Base-by-base conservation (phyloP, 371 early-diverging fungal species). In the Rhizopus delemar region DNA sequence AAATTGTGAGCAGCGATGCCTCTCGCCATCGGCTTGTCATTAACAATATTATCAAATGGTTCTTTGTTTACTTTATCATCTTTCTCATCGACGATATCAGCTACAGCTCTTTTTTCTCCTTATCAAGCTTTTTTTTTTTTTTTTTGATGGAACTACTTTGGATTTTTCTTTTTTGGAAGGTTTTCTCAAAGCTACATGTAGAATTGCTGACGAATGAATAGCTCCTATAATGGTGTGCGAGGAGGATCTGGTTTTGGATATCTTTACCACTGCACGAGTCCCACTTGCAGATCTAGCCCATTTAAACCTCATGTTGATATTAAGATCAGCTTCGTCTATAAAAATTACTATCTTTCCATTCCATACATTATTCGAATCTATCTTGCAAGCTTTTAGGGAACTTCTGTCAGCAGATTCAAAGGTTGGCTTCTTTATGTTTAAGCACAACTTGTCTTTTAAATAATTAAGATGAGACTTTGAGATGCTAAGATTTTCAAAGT, bases 221-320 rank as follows among this genome's bases (percentile, higher is more conserved):
- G 53, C 53, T 9, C 60, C 60, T 53, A 60, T 60, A 38, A 60
- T 31, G 8, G 48, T 36, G 29, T 53, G 53, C 8, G 60, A 60
- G 31, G 60, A 16, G 48, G 16, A 13, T 53, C 46, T 60, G 33
- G 60, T 60, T 60, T 60, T 59, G 34, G 13, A 16, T 12, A 38
- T 52, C 35, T 53, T 59, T 32, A 59, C 53, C 7, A n/a, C 11
- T 45, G 59, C 52, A 33, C 53, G 52, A 38, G 59, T 59, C 52
- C 52, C 52, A 45, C 46, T 46, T 32, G 59, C 41, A 36, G 59
- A 58, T 58, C 59, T 55, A 45, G 46, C 56, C 4, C 28, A 43
- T 36, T 15, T 5, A 6, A n/a, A 39, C 16, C 39, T 12, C 50
- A 51, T 51, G 34, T 51, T 51, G 34, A 51, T 34, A 36, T 51